Base-by-base conservation (phyloP, 2,329 filamentous ascomycete genomes). In the Beauveria scarabaeidicola region DNA sequence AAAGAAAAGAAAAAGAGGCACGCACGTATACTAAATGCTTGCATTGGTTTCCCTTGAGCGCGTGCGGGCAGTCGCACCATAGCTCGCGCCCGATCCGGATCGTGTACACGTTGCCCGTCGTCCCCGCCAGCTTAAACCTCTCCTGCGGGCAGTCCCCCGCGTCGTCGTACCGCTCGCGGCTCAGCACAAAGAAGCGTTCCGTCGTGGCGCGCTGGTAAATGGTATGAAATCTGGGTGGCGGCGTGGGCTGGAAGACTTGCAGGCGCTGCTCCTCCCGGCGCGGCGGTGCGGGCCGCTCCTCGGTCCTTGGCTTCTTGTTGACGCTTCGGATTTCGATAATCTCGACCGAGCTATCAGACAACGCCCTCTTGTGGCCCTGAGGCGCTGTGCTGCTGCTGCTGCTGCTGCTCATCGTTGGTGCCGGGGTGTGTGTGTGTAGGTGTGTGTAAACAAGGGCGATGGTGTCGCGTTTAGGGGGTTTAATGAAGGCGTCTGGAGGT, bases 41-140 rank as follows among this genome's bases (percentile, higher is more conserved):
- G 78, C 85, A 87, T 62, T 85, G 82, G 36, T 82, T 77, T 0
- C 81, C 81, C 38, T 75, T 75, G 27, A 61, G 64, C 1, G 76
- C 77, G 60, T 85, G 78, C 1, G 83, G 82, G 62, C 84, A 87
- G 52, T 77, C 74, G 67, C 84, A 87, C 0, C 65, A 72, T 0
- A 83, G 81, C 19, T 75, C 65, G n/a, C 74, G 74, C 3, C 73
- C 72, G 56, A 88, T 78, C 38, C 71, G 71, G 36, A 88, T 78
- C 0, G 71, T 80, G 69, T 89, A 88, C 60, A 88, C 75, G 63
- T 88, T 88, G 17, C 85, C 85, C 1, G 84, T 88, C 10, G 81
- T 82, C 1, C 85, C 86, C 0, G 84, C 81, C 62, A 88, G 73
- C 60, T 83, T 75, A 52, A 88, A 74, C 1, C 69, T 72, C 67